These are phyloP conservation scores for Leccinellum luteum DNA, from an alignment of 768 basidiomycete species.

Conservation along the genomic window DNA sequence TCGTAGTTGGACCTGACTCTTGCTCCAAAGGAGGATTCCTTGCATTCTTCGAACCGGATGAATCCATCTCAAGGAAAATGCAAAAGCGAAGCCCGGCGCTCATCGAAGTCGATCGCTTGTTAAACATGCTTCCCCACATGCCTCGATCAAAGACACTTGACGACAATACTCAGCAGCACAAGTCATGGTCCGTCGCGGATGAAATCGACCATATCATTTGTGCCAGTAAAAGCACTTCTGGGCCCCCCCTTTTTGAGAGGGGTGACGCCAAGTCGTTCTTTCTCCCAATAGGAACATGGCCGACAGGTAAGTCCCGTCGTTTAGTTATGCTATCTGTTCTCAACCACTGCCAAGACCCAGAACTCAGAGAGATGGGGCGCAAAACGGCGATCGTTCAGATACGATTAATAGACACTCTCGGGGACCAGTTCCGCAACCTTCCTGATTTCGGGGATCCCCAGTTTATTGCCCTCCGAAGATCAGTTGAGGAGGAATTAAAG, in stretches of 20 bases:
- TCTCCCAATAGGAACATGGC: conserved; percentile 7
- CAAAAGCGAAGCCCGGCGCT: conserved; percentile 1
- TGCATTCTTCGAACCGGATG: conserved; percentile 1
- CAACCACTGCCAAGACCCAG: neutral
- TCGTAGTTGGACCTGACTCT: neutral
- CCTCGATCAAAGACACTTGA: conserved; percentile 1
- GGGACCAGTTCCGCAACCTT: conserved; percentile 2
- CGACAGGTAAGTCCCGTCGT: neutral
- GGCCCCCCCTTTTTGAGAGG: neutral
- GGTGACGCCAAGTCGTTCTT: neutral
- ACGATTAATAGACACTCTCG: conserved; percentile 2
- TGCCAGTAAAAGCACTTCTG: neutral
- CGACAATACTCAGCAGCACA: neutral
- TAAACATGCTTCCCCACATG: conserved; percentile 2
- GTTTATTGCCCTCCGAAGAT: neutral
- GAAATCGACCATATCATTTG: neutral
- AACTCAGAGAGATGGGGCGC: conserved; percentile 2
- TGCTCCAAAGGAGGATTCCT: conserved; percentile 1
- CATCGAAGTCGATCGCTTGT: conserved; percentile 4
- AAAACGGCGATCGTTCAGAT: conserved; percentile 3
- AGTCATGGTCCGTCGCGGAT: conserved; percentile 3
- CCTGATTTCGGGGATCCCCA: neutral
- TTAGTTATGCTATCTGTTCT: neutral
- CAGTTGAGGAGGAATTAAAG: neutral
- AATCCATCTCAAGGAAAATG: neutral